Evolutionary conservation across 768 basidiomycete genomes (phyloP).

Genomic region (Boletellus ananiceps): DNA sequence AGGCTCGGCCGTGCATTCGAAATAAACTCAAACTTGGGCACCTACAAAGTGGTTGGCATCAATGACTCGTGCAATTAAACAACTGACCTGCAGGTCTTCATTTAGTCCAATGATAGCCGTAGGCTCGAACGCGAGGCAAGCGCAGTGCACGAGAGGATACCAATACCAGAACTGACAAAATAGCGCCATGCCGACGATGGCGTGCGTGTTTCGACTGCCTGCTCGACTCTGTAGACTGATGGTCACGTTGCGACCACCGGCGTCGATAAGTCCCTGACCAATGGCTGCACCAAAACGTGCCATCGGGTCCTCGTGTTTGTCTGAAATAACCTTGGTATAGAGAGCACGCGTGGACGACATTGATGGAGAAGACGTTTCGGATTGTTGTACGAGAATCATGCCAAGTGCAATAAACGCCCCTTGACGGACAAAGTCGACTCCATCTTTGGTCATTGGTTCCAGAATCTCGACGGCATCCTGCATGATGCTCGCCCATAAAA

Average conservation of each 20-base stretch:
- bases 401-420: constrained; percentile 94
- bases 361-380: constrained; percentile 83
- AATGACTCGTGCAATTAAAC: background rate
- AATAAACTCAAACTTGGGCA: constrained; percentile 88
- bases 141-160: constrained; percentile 95
- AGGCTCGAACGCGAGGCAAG: constrained; percentile 88
- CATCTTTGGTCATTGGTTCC: constrained; percentile 97
- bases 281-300: constrained; percentile 95
- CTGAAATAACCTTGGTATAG: constrained; percentile 83
- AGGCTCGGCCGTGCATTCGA: constrained; percentile 88
- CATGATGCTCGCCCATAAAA: background rate
- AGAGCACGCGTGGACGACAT: constrained; percentile 75
- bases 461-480: constrained; percentile 95
- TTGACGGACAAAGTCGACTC: constrained; percentile 97
- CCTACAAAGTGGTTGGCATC: constrained; percentile 40
- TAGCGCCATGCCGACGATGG: constrained; percentile 95
- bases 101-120: constrained; percentile 93
- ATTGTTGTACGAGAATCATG: constrained; percentile 96
- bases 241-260: constrained; percentile 94
- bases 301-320: constrained; percentile 99
- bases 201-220: constrained; percentile 87
- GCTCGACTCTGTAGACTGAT: constrained; percentile 91
- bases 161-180: constrained; percentile 99
- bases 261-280: constrained; percentile 96
- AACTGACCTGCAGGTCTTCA: constrained; percentile 71